These are phyloP conservation scores for Tylopilus rubrobrunneus DNA, from an alignment of 768 basidiomycete species.

Conservation along the genomic window DNA sequence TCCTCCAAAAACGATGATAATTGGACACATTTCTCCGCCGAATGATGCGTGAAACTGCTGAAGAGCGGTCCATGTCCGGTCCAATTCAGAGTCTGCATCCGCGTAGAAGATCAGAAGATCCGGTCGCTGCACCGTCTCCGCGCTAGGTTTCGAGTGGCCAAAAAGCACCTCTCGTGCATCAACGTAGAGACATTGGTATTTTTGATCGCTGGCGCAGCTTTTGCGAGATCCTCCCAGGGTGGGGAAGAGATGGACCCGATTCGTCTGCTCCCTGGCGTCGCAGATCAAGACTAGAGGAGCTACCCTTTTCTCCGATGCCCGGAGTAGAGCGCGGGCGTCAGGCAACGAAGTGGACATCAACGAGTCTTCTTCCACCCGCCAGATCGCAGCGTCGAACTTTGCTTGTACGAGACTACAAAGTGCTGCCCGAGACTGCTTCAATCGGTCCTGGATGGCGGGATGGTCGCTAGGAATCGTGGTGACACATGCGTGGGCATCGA, in stretches of 20 bases:
- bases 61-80: slow-evolving; percentile 13
- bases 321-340: slow-evolving; percentile 18
- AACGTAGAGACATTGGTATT: slow-evolving; percentile 14
- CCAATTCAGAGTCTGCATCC: slow-evolving; percentile 6
- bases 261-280: slow-evolving; percentile 8
- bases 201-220: not conserved
- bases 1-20: slow-evolving; percentile 22
- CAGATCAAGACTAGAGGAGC: slow-evolving; percentile 15
- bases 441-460: slow-evolving; percentile 20
- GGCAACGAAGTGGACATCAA: slow-evolving; percentile 18
- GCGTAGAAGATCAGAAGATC: slow-evolving; percentile 25
- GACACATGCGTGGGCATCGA: slow-evolving; percentile 39
- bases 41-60: slow-evolving; percentile 14
- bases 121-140: slow-evolving; percentile 5
- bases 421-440: slow-evolving; percentile 15
- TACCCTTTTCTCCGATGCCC: slow-evolving; percentile 8
- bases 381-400: slow-evolving; percentile 12
- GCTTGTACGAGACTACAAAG: slow-evolving; percentile 19
- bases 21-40: slow-evolving; percentile 18
- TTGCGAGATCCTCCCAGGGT: not conserved
- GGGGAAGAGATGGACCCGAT: slow-evolving; percentile 3
- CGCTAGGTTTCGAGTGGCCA: not conserved
- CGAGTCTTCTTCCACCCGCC: slow-evolving; percentile 20
- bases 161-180: not conserved
- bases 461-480: slow-evolving; percentile 31